These are phyloP conservation scores for Blakeslea trispora DNA, from an alignment of 371 early-diverging fungal species.

Conservation along the genomic window DNA sequence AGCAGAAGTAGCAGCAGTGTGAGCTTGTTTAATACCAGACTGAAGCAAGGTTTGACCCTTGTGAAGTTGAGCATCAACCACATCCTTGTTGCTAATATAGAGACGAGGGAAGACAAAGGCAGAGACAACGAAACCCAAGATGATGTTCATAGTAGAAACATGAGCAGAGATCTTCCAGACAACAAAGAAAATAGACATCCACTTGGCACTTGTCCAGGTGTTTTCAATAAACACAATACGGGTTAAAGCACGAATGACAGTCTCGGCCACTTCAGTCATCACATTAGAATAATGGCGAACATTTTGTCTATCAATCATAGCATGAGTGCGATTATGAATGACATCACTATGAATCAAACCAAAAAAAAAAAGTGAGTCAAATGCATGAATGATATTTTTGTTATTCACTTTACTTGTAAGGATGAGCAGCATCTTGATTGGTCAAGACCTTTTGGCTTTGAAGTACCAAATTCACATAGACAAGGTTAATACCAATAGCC, in stretches of 20 bases:
- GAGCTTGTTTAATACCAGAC: slow-evolving; percentile 19
- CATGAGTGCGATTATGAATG: slow-evolving; percentile 24
- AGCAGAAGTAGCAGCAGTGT: slow-evolving; percentile 20
- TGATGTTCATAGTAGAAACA: slow-evolving; percentile 34
- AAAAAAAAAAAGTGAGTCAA: too few relatives aligned
- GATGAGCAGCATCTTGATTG: slow-evolving; percentile 32
- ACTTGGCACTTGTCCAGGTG: slow-evolving; percentile 39
- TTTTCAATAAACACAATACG: slow-evolving; percentile 49
- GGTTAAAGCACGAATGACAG: slow-evolving; percentile 35
- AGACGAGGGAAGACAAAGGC: slow-evolving; percentile 43
- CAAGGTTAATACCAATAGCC: slow-evolving; percentile 40
- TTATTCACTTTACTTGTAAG: slow-evolving; percentile 31
- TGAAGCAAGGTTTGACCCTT: slow-evolving; percentile 37
- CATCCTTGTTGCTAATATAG: slow-evolving; percentile 43
- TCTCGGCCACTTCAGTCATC: slow-evolving; percentile 37
- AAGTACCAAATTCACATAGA: slow-evolving; percentile 41
- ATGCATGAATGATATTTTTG: background rate
- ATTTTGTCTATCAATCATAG: slow-evolving; percentile 28
- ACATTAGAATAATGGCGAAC: slow-evolving; percentile 37
- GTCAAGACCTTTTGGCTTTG: slow-evolving; percentile 38
- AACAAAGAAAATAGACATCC: slow-evolving; percentile 39
- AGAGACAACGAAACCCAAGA: slow-evolving; percentile 29
- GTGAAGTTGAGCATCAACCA: slow-evolving; percentile 44
- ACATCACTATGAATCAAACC: slow-evolving; percentile 33
- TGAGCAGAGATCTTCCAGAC: slow-evolving; percentile 46